Evolutionary conservation across 257 asterid species (phyloP), one percentile per base, ranked within the genome.

Genomic region (Gentiana dahurica): DNA sequence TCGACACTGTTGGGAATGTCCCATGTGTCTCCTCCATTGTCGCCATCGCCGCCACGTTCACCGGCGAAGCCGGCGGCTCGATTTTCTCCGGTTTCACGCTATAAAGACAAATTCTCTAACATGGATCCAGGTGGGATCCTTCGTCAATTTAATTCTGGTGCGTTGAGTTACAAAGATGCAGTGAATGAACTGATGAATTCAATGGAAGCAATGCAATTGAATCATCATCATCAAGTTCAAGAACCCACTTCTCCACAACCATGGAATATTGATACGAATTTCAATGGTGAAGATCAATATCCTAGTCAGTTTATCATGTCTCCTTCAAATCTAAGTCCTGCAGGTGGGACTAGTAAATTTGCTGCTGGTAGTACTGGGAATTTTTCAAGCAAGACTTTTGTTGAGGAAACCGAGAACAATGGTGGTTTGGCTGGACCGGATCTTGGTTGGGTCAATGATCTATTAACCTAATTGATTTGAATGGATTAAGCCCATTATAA

Each of bases 361-460:
- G 55, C 47, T n/a, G 43, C 15, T 0, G 46, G 46, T 41, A 24
- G 24, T 24, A 24, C 24, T 24, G 81, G 79, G 6, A 81, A 72
- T 5, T 68, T 48, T 53, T 60, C 73, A 2, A 76, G 66, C 5
- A 73, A 76, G 82, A 74, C 66, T 55, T 48, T 78, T 68, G 55
- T 60, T 62, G 84, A 78, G 58, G 86, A 72, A 8, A 36, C 60
- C 63, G 72, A 77, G 75, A 70, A 52, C 60, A 65, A 47, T 6
- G 62, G 38, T 60, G 89, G 54, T n/a, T 51, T 65, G 64, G 75
- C 69, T 54, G 97, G 90, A 54, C 96, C 96, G 1, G 96, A 90
- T 81, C 77, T 90, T 7, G 94, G 82, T 6, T 90, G 98, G 98
- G 96, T 90, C 47, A 90, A 90, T 69, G 98, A 87, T 79, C 81